Conservation (phyloP, 176 grass and related monocot genomes). For the Oryza brachyantha region DNA sequence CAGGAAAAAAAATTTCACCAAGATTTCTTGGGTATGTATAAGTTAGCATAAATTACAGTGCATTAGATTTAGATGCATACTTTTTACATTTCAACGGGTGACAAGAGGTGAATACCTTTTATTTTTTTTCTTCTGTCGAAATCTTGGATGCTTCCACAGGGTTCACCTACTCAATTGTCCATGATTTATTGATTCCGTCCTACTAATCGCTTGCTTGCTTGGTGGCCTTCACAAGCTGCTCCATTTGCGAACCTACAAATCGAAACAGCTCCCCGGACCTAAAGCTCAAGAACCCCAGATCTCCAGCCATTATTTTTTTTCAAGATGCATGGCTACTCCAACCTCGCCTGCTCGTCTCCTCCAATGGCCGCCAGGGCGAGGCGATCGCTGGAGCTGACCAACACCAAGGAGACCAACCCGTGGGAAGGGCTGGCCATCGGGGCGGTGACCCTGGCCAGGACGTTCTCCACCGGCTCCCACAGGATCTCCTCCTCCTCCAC, state of each 20-base stretch:
- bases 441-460: slow-evolving; percentile 47
- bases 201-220: background rate
- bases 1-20: background rate
- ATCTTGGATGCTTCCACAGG: slow-evolving; percentile 55
- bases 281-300: slow-evolving; percentile 14
- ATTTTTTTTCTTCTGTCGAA: slow-evolving; percentile 27
- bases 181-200: slow-evolving; percentile 17
- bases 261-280: background rate
- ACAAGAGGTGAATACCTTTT: slow-evolving; percentile 21
- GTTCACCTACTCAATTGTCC: slow-evolving; percentile 39
- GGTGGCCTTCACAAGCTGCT: background rate
- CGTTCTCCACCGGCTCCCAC: slow-evolving; percentile 56
- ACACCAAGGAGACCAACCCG: slow-evolving; percentile 51
- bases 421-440: slow-evolving; percentile 48
- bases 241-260: slow-evolving; percentile 22
- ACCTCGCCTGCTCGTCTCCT: slow-evolving; percentile 13
- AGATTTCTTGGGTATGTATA: background rate
- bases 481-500: background rate
- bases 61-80: background rate
- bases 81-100: slow-evolving; percentile 4
- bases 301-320: background rate
- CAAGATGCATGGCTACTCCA: slow-evolving; percentile 56
- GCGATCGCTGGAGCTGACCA: slow-evolving; percentile 49
- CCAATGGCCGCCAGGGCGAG: background rate
- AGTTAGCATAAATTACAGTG: background rate